Percentiles rank a stretch among this genome's conserved stretches.
Evolutionary conservation across 2,329 filamentous ascomycete species (phyloP).

Genomic region (Scedosporium aurantiacum): DNA sequence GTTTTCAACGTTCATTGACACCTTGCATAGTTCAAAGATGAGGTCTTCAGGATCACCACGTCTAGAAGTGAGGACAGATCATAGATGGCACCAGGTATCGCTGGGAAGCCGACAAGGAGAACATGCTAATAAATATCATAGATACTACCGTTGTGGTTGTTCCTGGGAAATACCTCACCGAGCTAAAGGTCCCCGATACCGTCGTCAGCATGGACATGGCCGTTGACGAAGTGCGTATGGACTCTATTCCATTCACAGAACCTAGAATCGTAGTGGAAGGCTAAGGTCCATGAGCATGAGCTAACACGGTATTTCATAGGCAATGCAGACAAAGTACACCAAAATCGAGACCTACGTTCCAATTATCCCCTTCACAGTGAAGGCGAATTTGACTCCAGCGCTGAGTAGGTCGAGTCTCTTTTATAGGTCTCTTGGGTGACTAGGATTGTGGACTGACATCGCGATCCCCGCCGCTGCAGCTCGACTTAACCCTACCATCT

Average conservation of each 20-base stretch:
- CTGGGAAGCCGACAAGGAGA: background rate
- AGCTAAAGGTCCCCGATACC: constrained; percentile 10
- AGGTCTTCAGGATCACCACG: constrained; percentile 7
- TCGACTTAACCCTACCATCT: background rate
- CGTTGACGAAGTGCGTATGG: constrained; percentile 7
- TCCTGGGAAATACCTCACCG: constrained; percentile 4
- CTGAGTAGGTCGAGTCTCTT: constrained; percentile 14
- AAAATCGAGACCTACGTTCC: constrained; percentile 15
- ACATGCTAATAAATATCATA: background rate
- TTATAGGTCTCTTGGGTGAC: background rate
- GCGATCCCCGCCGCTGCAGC: background rate
- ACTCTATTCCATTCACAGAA: background rate
- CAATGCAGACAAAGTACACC: constrained; percentile 23
- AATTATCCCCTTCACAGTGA: constrained; percentile 19
- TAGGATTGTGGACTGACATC: background rate
- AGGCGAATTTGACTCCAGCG: constrained; percentile 20
- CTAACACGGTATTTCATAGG: constrained; percentile 9
- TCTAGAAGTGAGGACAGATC: background rate
- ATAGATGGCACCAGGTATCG: background rate
- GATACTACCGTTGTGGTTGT: constrained; percentile 4
- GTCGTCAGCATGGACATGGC: constrained; percentile 8
- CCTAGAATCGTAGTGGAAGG: no score
- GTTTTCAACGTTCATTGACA: background rate
- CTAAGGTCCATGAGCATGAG: background rate
- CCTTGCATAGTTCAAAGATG: constrained; percentile 5